Evolutionary conservation across 805 yeast genomes (phyloP), one percentile per base, ranked within the genome.

Genomic region (Schwanniomyces sp.): DNA sequence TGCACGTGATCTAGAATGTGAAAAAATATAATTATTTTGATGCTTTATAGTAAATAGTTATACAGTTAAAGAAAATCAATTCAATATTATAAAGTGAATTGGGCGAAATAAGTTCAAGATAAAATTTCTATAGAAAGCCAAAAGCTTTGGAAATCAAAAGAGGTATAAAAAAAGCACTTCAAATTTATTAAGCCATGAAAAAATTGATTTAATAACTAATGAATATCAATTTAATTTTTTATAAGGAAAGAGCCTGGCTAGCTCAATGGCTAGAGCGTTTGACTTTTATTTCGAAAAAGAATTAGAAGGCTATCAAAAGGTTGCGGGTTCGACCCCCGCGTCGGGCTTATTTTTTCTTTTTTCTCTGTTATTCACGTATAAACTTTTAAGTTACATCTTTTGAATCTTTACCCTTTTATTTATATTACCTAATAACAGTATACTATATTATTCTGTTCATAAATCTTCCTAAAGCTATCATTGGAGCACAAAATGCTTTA

Each of bases 401-500:
- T 30, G 7, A 32, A 14, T 14, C 9, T 29, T 3, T 11, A 29
- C 39, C 26, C 40, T 7, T 37, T 37, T 11, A 37, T 37, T 37
- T 11, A 5, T 17, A 9, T 7, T 11, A 11, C 40, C 25, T 8
- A n/a, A 37, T 36, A 36, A 5, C 17, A n/a, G n/a, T n/a, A n/a
- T n/a, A 7, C 45, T 56, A 72, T 62, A 71, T 66, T 21, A 73
- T 65, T 44, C 73, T 59, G 54, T 72, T 73, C 76, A 73, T 68
- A 48, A 73, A 64, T 46, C 67, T 51, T 4, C 78, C 78, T 54
- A 73, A 57, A 10, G 78, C 78, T 17, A 73, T 72, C 72, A 73
- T 70, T 7, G 77, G 78, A 8, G 76, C 75, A 62, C 77, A 73
- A 7, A 73, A 58, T 1, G 78, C 76, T 50, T 69, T 69, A 21